A percentile compares a stretch with the other conserved stretches of the same genome.
Evolutionary conservation across 2,329 filamentous ascomycete genomes (phyloP).

Genomic region (Scopulariopsis brevicaulis): DNA sequence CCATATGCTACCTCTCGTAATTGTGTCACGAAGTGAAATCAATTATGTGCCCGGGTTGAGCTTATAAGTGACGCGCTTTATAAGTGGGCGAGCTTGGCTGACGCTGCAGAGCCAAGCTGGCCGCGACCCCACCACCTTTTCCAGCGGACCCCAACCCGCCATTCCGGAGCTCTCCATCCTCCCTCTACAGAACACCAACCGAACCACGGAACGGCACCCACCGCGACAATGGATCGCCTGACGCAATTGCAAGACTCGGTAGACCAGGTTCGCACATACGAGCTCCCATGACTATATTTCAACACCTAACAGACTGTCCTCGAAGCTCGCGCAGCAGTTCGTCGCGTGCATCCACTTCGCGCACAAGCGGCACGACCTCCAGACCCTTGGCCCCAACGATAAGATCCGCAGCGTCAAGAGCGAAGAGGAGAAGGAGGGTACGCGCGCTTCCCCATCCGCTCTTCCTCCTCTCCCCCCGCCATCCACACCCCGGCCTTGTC

Average conservation of each 20-base stretch:
- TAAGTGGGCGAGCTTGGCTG: no score
- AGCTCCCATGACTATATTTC: no score
- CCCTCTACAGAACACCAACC: background rate
- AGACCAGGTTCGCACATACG: slow-evolving; percentile 49
- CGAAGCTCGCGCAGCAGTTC: slow-evolving; percentile 56
- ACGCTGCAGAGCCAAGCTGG: background rate
- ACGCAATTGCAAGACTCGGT: slow-evolving; percentile 80
- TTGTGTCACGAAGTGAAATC: no score
- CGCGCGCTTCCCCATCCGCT: slow-evolving; percentile 4
- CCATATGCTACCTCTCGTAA: no score
- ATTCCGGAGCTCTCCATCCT: background rate
- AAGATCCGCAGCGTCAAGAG: slow-evolving; percentile 48
- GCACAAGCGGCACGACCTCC: slow-evolving; percentile 56
- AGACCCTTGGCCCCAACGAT: slow-evolving; percentile 44
- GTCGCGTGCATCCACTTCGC: slow-evolving; percentile 56
- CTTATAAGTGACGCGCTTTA: no score
- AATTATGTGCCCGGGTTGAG: no score
- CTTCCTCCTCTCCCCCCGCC: background rate
- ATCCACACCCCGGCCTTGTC: background rate
- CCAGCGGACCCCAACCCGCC: background rate
- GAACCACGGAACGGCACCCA: background rate
- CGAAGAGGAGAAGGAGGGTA: slow-evolving; percentile 39
- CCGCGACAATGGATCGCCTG: slow-evolving; percentile 60
- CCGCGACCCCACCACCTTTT: background rate
- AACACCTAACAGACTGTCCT: background rate